These are phyloP conservation scores for Coprinopsis sp. DNA, from an alignment of 768 basidiomycete genomes.

Conservation along the genomic window DNA sequence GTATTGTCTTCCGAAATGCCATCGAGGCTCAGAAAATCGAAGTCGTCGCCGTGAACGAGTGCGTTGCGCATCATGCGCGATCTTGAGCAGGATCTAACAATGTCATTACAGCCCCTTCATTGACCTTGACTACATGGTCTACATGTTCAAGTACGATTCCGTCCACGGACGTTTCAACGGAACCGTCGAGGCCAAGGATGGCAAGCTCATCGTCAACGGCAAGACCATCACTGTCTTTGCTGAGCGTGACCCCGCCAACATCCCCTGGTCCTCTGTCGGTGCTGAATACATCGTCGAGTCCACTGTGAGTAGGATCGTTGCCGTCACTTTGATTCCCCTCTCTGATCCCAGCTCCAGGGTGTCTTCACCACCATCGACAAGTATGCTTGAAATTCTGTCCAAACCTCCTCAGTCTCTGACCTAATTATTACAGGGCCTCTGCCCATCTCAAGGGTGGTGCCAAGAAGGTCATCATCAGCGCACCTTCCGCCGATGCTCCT, in stretches of 20 bases:
- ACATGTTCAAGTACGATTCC: constrained; percentile 98
- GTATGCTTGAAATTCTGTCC: constrained; percentile 30
- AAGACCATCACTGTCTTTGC: constrained; percentile 72
- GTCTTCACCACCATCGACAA: constrained; percentile 97
- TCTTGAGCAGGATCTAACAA: neutral
- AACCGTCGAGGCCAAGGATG: constrained; percentile 72
- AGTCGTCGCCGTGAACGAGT: constrained; percentile 97
- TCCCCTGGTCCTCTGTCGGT: constrained; percentile 75
- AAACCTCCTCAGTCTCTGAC: constrained; percentile 9
- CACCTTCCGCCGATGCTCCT: constrained; percentile 94
- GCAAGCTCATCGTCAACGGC: constrained; percentile 85
- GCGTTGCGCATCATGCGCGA: constrained; percentile 23
- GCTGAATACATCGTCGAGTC: constrained; percentile 97
- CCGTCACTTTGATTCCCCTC: constrained; percentile 14
- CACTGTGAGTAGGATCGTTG: constrained; percentile 51
- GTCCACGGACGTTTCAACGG: constrained; percentile 94
- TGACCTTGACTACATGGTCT: constrained; percentile 96
- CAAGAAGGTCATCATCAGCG: constrained; percentile 99
- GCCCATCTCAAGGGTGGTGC: constrained; percentile 97
- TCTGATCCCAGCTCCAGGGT: constrained; percentile 48
- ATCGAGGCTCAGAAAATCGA: constrained; percentile 68
- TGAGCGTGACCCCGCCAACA: constrained; percentile 83
- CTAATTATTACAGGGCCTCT: constrained; percentile 52
- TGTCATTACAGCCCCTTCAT: constrained; percentile 80
- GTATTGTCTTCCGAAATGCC: constrained; percentile 96